Evolutionary conservation across 352 stramenopile genomes (phyloP).

Genomic region (Globisporangium spinosum): DNA sequence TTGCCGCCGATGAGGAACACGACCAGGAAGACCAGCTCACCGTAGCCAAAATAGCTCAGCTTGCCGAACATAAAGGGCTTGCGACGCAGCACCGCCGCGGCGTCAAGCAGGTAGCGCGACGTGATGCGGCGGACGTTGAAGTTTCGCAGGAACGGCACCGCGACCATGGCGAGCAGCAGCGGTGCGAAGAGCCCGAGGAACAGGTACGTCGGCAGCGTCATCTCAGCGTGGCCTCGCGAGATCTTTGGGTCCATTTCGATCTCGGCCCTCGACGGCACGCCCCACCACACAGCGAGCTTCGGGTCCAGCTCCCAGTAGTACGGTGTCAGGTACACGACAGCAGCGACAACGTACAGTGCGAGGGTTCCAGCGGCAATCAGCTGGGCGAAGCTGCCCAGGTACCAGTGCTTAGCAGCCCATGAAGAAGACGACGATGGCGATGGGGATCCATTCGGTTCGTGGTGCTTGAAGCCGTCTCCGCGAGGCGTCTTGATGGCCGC

Average conservation of each 20-base stretch:
- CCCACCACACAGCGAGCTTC: slow-evolving; percentile 22
- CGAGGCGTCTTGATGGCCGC: background rate
- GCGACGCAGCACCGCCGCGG: slow-evolving; percentile 20
- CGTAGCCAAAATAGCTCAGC: slow-evolving; percentile 17
- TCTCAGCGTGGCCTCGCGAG: slow-evolving; percentile 19
- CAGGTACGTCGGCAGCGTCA: slow-evolving; percentile 24
- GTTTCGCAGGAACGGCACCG: slow-evolving; percentile 7
- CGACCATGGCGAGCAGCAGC: slow-evolving; percentile 8
- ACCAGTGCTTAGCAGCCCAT: slow-evolving; percentile 17
- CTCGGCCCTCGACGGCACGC: slow-evolving; percentile 15
- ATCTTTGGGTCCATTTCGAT: slow-evolving; percentile 14
- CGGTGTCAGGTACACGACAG: slow-evolving; percentile 19
- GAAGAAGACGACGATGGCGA: background rate
- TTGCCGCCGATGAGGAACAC: slow-evolving; percentile 24
- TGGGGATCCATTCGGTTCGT: background rate
- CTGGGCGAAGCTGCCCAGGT: slow-evolving; percentile 18
- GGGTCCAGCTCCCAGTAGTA: slow-evolving; percentile 22
- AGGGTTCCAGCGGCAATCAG: slow-evolving; percentile 8
- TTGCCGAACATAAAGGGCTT: slow-evolving; percentile 17
- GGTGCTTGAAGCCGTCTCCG: background rate
- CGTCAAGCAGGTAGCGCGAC: slow-evolving; percentile 8
- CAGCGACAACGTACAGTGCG: slow-evolving; percentile 16
- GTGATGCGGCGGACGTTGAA: slow-evolving; percentile 26
- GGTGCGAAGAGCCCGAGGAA: slow-evolving; percentile 19
- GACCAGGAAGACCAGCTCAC: slow-evolving; percentile 23